Percentiles rank a stretch among this genome's conserved stretches.
phyloP scores from a whole-genome alignment of 1,139 yeast species.

The Debaryomyces nepalensis region DNA sequence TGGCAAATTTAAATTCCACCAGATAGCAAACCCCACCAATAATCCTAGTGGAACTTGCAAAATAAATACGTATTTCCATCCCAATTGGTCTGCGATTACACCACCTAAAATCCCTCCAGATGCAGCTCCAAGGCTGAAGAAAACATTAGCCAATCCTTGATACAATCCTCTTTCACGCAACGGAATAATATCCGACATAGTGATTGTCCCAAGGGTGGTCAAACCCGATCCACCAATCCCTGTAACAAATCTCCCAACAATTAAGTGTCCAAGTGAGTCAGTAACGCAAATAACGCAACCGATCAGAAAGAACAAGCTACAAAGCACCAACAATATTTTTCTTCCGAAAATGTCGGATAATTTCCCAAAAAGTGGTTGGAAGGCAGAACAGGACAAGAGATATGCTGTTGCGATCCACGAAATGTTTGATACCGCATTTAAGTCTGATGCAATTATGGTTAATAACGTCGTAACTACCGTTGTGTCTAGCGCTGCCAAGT shows the following conservation, averaged over 20 bases:
- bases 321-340: slow-evolving; percentile 44
- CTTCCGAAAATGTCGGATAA: slow-evolving; percentile 87
- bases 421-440: slow-evolving; percentile 43
- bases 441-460: slow-evolving; percentile 49
- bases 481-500: slow-evolving; percentile 48
- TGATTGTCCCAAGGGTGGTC: slow-evolving; percentile 53
- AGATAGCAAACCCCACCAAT: slow-evolving; percentile 47
- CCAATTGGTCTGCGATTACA: slow-evolving; percentile 65
- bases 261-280: slow-evolving; percentile 49
- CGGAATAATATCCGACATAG: slow-evolving; percentile 57
- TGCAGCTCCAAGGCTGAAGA: slow-evolving; percentile 56
- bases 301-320: slow-evolving; percentile 40
- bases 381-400: slow-evolving; percentile 48
- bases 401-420: slow-evolving; percentile 55
- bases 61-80: slow-evolving; percentile 73
- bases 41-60: slow-evolving; percentile 67
- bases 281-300: slow-evolving; percentile 50
- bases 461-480: slow-evolving; percentile 51
- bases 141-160: slow-evolving; percentile 57
- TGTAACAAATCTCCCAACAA: slow-evolving; percentile 59
- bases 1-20: slow-evolving; percentile 47
- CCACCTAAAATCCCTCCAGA: slow-evolving; percentile 70
- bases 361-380: slow-evolving; percentile 80
- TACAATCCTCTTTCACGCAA: slow-evolving; percentile 56
- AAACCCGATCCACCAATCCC: slow-evolving; percentile 66